Base-by-base conservation (phyloP, 306 rosid genomes). In the Cucumis sativus region DNA sequence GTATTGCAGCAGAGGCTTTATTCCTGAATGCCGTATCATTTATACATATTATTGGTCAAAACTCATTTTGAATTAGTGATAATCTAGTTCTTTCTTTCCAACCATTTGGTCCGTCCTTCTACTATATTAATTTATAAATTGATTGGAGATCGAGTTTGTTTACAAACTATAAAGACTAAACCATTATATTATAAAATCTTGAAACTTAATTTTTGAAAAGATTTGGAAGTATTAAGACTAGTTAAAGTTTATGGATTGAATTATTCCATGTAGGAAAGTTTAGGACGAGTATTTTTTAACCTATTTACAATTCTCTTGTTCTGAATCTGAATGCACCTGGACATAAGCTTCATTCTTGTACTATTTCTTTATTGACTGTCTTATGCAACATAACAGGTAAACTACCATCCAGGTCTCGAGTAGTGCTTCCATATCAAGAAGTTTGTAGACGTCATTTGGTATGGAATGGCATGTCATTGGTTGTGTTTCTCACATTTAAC, bases 341-440 rank as follows among this genome's bases (percentile, higher is more conserved):
- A 28, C 78, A 18, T 17, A 6, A 58, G 8, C 39, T 75, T 75
- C 65, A 74, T 40, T 67, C 23, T 18, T 72, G 15, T 30, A 75
- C 37, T 76, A 47, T 79, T 80, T 76, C 57, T 77, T 77, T 79
- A 79, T 83, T 86, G 81, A 83, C 83, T 39, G 76, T 71, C 79
- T 83, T 85, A 87, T 86, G 82, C 82, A 75, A 88, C 74, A 37
- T 74, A 78, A 86, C 87, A 94, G 92, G 85, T 84, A 87, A 83
- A 83, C 77, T 85, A 59, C 88, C 79, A 83, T 77, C 80, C 83
- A 80, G 82, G 86, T 86, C 86, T 80, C 81, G 76, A 81, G 58
- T 80, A 80, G 82, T 80, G 40, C 77, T 81, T 59, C 84, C 82
- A 81, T 81, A 83, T 78, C 76, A 69, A 59, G 88, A 82, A 83